Base-by-base conservation (phyloP, 352 stramenopile genomes). In the Phytophthora sojae region DNA sequence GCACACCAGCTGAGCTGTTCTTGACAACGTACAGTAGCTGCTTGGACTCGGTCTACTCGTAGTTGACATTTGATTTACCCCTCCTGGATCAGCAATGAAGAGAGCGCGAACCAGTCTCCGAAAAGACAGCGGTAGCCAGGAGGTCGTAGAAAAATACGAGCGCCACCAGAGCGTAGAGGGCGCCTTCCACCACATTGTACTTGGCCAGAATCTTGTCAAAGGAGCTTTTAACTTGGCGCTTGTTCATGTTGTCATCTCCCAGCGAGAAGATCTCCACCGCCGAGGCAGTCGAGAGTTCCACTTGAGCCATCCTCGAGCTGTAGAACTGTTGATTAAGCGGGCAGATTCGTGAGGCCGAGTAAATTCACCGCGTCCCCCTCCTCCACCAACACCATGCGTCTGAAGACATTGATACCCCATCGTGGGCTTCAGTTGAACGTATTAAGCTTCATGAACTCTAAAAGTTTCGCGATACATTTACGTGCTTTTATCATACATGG, bases 401-500 rank as follows among this genome's bases (percentile, higher is more conserved):
- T 30, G 21, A 21, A 21, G 21, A 21, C 21, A 21, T 21, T 21
- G 21, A 21, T 21, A 21, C 21, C 21, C 21, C 30, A 35, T 35
- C 30, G 30, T 4, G 9, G 2, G 9, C 30, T 35, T 1, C 30
- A 35, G 30, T 29, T 29, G 26, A 29, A 29, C 2, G 26, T 6
- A 11, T 2, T 42, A 2, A 42, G 7, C 35, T 42, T 57, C 9
- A 57, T 64, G 7, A 52, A 52, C 19, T 32, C 12, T 47, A 47
- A 19, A 49, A 9, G 39, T 15, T 19, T 49, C 4, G 14, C 39
- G 39, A 49, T 49, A 49, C 39, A 49, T 42, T 32, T 42, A 42
- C 35, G 35, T 42, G 39, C 17, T 14, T 9, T 47, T 71, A 71
- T 71, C 56, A 56, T 71, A 71, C 64, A 71, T 44, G 19, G 35